Percentiles rank a stretch among this genome's conserved stretches.
phyloP scores from a whole-genome alignment of 352 stramenopile species.

The Plasmopara viticola region DNA sequence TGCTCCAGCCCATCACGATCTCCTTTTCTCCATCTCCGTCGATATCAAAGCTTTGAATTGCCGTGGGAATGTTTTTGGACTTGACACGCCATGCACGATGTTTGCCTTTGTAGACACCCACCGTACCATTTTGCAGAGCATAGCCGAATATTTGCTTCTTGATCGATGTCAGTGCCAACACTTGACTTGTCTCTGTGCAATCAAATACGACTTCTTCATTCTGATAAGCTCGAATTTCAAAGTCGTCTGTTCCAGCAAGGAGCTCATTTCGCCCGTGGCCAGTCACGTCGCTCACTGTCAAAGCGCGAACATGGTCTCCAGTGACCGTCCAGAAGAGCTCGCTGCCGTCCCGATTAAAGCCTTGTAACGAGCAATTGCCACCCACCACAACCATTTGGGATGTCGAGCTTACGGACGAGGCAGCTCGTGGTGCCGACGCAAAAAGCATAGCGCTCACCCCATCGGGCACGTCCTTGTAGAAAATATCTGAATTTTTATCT shows the following conservation, averaged over 20 bases:
- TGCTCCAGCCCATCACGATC: slow-evolving; percentile 88
- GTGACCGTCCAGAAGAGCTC: slow-evolving; percentile 91
- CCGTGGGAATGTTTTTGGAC: slow-evolving; percentile 79
- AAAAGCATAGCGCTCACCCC: slow-evolving; percentile 83
- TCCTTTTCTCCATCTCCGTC: slow-evolving; percentile 87
- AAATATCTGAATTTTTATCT: slow-evolving; percentile 91
- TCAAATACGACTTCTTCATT: slow-evolving; percentile 86
- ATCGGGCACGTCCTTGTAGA: slow-evolving; percentile 88
- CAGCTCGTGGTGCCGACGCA: slow-evolving; percentile 30
- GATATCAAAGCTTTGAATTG: slow-evolving; percentile 86
- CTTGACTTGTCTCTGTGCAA: slow-evolving; percentile 77
- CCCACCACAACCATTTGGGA: slow-evolving; percentile 84
- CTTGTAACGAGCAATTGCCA: slow-evolving; percentile 90
- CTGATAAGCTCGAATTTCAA: slow-evolving; percentile 86
- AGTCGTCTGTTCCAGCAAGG: slow-evolving; percentile 88
- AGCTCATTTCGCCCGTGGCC: slow-evolving; percentile 68
- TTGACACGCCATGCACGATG: slow-evolving; percentile 89
- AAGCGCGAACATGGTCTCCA: slow-evolving; percentile 84
- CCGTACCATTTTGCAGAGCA: slow-evolving; percentile 86
- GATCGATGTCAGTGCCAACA: slow-evolving; percentile 71
- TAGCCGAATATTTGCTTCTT: slow-evolving; percentile 78
- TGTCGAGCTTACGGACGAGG: slow-evolving; percentile 19
- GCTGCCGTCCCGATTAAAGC: slow-evolving; percentile 70
- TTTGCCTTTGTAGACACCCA: slow-evolving; percentile 89
- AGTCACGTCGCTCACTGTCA: slow-evolving; percentile 71